A percentile compares a stretch with the other conserved stretches of the same genome.
phyloP scores from a whole-genome alignment of 176 grass and related monocot species.

The Metroxylon sagu region DNA sequence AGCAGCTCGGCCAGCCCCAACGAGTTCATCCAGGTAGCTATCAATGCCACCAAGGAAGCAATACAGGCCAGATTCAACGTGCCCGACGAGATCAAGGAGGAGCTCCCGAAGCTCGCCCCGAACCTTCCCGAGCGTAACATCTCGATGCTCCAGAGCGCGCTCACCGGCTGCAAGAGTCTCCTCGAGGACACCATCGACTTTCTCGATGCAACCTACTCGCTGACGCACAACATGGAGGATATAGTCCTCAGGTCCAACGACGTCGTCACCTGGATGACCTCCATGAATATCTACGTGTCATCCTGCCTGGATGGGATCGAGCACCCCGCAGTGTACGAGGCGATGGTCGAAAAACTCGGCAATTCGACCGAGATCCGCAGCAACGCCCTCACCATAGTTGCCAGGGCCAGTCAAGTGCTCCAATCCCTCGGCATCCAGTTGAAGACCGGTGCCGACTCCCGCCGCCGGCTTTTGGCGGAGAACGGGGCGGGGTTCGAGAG shows the following conservation, averaged over 20 bases:
- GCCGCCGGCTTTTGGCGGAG: constrained; percentile 31
- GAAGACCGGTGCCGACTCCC: constrained; percentile 7
- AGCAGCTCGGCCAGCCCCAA: constrained; percentile 33
- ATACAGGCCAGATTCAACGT: constrained; percentile 33
- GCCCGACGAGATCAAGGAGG: constrained; percentile 24
- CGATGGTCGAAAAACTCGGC: constrained; percentile 57
- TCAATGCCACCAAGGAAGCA: constrained; percentile 33
- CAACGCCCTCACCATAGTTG: constrained; percentile 80
- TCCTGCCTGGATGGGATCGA: constrained; percentile 79
- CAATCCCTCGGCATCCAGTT: neutral
- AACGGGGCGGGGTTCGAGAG: constrained; percentile 3
- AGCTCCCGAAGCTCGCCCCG: constrained; percentile 11
- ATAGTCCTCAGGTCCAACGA: constrained; percentile 32
- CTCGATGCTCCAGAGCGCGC: constrained; percentile 34
- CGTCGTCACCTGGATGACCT: constrained; percentile 52
- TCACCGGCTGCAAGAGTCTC: constrained; percentile 60
- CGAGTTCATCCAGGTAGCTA: constrained; percentile 33
- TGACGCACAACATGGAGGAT: constrained; percentile 19
- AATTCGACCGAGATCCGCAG: constrained; percentile 79
- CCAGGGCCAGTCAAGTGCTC: constrained; percentile 24
- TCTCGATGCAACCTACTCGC: constrained; percentile 27
- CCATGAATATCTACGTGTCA: constrained; percentile 57
- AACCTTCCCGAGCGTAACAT: constrained; percentile 32
- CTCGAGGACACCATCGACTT: constrained; percentile 50
- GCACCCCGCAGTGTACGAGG: constrained; percentile 39